Evolutionary conservation across 345 rosid species (phyloP), one percentile per base, ranked within the genome.

Genomic region (Murraya koenigii): DNA sequence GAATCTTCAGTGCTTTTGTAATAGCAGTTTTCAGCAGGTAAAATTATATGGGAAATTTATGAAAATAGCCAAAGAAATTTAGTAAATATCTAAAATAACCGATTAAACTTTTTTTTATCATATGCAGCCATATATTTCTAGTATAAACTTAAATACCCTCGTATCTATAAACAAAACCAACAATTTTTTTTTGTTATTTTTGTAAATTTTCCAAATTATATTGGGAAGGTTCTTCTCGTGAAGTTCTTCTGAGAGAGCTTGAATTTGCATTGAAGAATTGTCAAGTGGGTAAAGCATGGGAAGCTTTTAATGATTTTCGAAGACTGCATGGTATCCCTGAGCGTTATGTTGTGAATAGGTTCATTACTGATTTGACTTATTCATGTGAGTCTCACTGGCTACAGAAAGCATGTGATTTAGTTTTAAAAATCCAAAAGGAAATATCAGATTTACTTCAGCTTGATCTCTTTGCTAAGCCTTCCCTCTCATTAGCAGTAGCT

Each of bases 401-500:
- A n/a, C 74, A 63, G 20, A 91, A 84, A 79, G 98, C 95, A 23
- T 66, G 64, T 69, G 86, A 87, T 73, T 68, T 94, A 73, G 92
- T 84, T 71, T 68, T 85, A 36, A 20, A 75, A 22, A 66, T 83
- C 71, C 71, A 81, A 81, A 86, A 88, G 71, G 89, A 85, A 65
- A 91, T 85, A 63, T 64, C 93, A 0, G 71, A 62, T 65, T 69
- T 84, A 67, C 62, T 91, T 35, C 79, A 79, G 71, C 47, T 54
- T 2, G 91, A 87, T 52, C 75, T 84, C 44, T 68, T 94, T 41
- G 83, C 84, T 10, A 92, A 88, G 83, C 79, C 92, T 28, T 79
- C 84, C 1, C 84, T 96, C 67, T 87, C 92, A 71, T 77, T 92
- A 70, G 94, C 91, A 26, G 89, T 97, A 88, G 91, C 92, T 47